phyloP scores from a whole-genome alignment of 2,329 filamentous ascomycete species.

The Cladosporium austrohemisphaericum region DNA sequence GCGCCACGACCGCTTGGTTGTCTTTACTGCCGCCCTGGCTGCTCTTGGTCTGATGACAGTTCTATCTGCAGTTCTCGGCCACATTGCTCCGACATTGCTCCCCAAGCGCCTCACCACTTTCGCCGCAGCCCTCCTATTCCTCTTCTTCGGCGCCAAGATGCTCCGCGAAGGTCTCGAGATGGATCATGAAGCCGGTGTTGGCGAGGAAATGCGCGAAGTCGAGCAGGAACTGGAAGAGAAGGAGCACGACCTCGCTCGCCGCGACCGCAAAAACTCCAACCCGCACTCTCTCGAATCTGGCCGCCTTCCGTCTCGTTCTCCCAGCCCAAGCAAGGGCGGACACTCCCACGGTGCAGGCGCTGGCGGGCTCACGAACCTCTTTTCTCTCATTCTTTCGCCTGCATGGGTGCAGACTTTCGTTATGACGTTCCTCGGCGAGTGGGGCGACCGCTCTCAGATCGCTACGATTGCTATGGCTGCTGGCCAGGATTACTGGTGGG shows the following conservation, averaged over 20 bases:
- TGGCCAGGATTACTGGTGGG: constrained; percentile 98
- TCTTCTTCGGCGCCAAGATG: constrained; percentile 82
- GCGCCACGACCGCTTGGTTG: constrained; percentile 89
- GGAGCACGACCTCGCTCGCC: constrained; percentile 66
- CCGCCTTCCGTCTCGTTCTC: constrained; percentile 26
- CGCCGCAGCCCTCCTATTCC: constrained; percentile 77
- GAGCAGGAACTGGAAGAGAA: constrained; percentile 92
- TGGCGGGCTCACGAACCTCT: constrained; percentile 77
- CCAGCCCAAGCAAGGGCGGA: constrained; percentile 30
- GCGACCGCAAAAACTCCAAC: constrained; percentile 68
- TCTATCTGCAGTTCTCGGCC: constrained; percentile 85
- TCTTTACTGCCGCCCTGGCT: constrained; percentile 91
- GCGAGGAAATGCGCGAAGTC: constrained; percentile 97
- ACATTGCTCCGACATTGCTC: constrained; percentile 84
- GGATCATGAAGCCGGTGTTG: constrained; percentile 82
- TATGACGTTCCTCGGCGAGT: constrained; percentile 98
- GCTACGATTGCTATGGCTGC: constrained; percentile 98
- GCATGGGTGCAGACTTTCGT: constrained; percentile 98
- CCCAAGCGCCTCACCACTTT: constrained; percentile 89
- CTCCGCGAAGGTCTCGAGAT: constrained; percentile 84
- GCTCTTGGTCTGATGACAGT: constrained; percentile 90
- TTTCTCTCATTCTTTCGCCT: constrained; percentile 82
- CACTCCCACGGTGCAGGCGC: constrained; percentile 32
- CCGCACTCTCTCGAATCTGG: constrained; percentile 52
- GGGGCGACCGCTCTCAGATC: constrained; percentile 96